Percentiles rank a stretch among this genome's conserved stretches.
Evolutionary conservation across 2,329 filamentous ascomycete genomes (phyloP).

Genomic region (Ophiostoma tasmaniense): DNA sequence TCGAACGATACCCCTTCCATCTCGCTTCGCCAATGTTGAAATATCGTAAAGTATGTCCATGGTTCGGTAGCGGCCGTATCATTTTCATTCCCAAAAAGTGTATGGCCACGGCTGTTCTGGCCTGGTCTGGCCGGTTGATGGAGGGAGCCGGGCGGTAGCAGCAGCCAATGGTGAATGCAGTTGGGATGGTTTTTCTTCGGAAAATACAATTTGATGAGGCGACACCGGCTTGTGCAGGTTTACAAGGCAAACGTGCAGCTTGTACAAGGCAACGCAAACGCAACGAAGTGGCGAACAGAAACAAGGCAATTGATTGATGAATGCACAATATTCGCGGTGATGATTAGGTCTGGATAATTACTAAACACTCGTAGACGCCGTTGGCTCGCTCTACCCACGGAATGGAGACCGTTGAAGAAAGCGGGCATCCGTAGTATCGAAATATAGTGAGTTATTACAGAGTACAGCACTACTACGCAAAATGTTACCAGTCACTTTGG

Average conservation of each 20-base stretch:
- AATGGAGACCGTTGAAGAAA: not conserved
- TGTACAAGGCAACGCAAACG: not conserved
- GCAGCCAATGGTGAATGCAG: not conserved
- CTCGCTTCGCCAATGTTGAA: not conserved
- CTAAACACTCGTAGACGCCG: too few species aligned
- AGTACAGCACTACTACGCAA: too few species aligned
- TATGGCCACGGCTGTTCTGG: not conserved
- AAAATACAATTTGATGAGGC: not conserved
- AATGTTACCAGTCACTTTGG: not conserved
- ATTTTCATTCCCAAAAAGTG: too few species aligned
- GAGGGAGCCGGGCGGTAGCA: not conserved
- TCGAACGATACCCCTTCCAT: not conserved
- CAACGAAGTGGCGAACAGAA: not conserved
- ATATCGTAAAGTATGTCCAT: not conserved
- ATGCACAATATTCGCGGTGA: too few species aligned
- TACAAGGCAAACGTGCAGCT: not conserved
- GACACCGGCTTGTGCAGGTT: not conserved
- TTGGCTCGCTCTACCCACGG: not conserved
- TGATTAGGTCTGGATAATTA: too few species aligned
- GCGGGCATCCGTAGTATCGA: not conserved
- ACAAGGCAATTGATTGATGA: not conserved
- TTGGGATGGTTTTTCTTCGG: too few species aligned
- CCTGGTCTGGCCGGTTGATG: not conserved
- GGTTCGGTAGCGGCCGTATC: conserved; percentile 1
- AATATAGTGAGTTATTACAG: not conserved